Conservation (phyloP, 2,329 filamentous ascomycete genomes). For the Rhytidhysteron rufulum region DNA sequence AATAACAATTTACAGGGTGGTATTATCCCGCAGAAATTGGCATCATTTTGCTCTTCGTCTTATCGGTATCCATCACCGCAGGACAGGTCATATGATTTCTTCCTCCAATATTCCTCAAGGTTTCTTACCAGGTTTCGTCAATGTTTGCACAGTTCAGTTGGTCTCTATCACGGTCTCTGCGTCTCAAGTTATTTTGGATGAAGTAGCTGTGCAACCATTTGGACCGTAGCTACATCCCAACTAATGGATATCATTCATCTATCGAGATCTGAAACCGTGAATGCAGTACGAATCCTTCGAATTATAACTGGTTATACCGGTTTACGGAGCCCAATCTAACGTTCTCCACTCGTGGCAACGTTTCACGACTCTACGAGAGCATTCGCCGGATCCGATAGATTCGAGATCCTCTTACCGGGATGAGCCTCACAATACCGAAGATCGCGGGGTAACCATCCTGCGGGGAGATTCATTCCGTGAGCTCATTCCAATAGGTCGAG, state of each 20-base stretch:
- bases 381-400: slow-evolving; percentile 3
- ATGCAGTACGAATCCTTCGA: not conserved
- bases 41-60: slow-evolving; percentile 1
- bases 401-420: slow-evolving; percentile 11
- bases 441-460: slow-evolving; percentile 24
- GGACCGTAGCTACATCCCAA: too few relatives aligned
- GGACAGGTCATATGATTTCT: slow-evolving; percentile 6
- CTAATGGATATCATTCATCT: too few relatives aligned
- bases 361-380: not conserved
- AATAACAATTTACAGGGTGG: slow-evolving; percentile 13
- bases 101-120: slow-evolving; percentile 3
- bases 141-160: too few relatives aligned
- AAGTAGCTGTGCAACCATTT: too few relatives aligned
- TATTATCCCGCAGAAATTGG: slow-evolving; percentile 5
- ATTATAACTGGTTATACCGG: too few relatives aligned
- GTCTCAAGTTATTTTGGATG: too few relatives aligned
- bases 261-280: too few relatives aligned
- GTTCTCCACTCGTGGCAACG: slow-evolving; percentile 1
- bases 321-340: not conserved
- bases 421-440: slow-evolving; percentile 12
- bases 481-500: not conserved
- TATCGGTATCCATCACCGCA: slow-evolving; percentile 1
- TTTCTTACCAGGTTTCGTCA: too few relatives aligned
- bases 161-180: too few relatives aligned
- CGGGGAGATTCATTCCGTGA: slow-evolving; percentile 14